Conservation (phyloP, 108 stramenopile genomes). For the Cylindrotheca fusiformis region DNA sequence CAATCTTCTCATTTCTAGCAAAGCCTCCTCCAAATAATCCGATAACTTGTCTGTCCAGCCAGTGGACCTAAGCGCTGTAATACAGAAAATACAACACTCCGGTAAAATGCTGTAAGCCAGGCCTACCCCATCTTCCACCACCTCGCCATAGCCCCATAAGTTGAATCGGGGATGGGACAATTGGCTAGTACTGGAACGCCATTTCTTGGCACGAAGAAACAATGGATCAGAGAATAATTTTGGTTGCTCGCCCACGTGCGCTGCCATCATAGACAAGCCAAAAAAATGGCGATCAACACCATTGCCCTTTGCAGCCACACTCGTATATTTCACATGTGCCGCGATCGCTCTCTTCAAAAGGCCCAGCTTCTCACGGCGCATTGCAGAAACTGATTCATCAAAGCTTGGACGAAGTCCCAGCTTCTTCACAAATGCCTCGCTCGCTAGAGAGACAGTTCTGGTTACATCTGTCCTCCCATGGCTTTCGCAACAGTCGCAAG, state of each 20-base stretch:
- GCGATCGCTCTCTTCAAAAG: constrained; percentile 55
- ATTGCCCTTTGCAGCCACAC: constrained; percentile 59
- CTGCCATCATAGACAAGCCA: constrained; percentile 64
- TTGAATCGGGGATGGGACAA: constrained; percentile 67
- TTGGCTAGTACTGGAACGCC: constrained; percentile 74
- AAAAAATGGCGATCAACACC: constrained; percentile 83
- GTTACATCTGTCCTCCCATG: constrained; percentile 84
- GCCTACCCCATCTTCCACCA: constrained; percentile 81
- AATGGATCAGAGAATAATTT: constrained; percentile 60
- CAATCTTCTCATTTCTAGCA: constrained; percentile 72
- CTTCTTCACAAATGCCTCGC: constrained; percentile 50
- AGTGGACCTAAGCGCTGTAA: constrained; percentile 59
- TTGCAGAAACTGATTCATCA: constrained; percentile 15
- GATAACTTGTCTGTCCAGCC: constrained; percentile 45
- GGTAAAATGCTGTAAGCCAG: constrained; percentile 70
- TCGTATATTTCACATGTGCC: constrained; percentile 64
- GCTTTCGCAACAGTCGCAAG: too few relatives aligned
- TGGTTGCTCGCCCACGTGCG: constrained; percentile 42
- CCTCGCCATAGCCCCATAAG: constrained; percentile 82
- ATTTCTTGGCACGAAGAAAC: constrained; percentile 62
- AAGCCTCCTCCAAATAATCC: constrained; percentile 69
- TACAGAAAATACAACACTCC: constrained; percentile 59
- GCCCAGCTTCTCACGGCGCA: constrained; percentile 43
- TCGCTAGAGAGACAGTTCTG: constrained; percentile 42
- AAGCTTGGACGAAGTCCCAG: constrained; percentile 44